Evolutionary conservation across 2,329 filamentous ascomycete species (phyloP).

Genomic region (Penicillium sp.): DNA sequence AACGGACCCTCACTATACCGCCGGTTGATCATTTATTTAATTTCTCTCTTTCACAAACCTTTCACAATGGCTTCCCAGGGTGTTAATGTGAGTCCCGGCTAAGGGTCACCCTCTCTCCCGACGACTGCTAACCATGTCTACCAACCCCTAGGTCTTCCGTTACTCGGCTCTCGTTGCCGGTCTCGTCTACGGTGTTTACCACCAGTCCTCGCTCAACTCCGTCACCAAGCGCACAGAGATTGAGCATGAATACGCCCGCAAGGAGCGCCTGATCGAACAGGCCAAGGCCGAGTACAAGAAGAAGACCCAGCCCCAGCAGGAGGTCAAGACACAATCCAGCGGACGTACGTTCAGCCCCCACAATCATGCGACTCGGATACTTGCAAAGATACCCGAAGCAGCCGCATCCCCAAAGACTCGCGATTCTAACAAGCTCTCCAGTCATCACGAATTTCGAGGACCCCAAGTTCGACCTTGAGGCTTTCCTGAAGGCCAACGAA

Average conservation of each 20-base stretch:
- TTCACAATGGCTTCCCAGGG: constrained; percentile 65
- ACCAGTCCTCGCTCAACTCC: constrained; percentile 79
- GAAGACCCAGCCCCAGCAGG: constrained; percentile 63
- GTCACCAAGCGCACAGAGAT: constrained; percentile 69
- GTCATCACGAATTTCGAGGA: constrained; percentile 76
- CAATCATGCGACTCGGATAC: background rate
- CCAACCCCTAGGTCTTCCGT: constrained; percentile 75
- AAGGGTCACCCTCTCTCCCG: constrained; percentile 17
- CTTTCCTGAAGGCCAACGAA: constrained; percentile 69
- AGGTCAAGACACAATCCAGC: constrained; percentile 37
- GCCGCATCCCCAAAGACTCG: constrained; percentile 6
- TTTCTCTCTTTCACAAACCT: constrained; percentile 46
- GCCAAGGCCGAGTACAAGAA: constrained; percentile 89
- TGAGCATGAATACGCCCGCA: constrained; percentile 84
- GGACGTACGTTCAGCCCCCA: constrained; percentile 35
- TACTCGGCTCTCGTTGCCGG: constrained; percentile 92
- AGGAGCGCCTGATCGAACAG: constrained; percentile 87
- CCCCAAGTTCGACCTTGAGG: constrained; percentile 92
- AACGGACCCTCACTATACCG: constrained; percentile 34
- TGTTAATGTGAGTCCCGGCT: constrained; percentile 60
- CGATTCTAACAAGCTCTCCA: constrained; percentile 35
- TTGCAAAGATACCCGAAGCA: constrained; percentile 4
- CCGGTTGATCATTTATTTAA: constrained; percentile 28
- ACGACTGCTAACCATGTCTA: constrained; percentile 20
- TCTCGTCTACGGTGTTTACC: constrained; percentile 92